Base-by-base conservation (phyloP, 306 rosid species). In the Cicer chorassanicum region DNA sequence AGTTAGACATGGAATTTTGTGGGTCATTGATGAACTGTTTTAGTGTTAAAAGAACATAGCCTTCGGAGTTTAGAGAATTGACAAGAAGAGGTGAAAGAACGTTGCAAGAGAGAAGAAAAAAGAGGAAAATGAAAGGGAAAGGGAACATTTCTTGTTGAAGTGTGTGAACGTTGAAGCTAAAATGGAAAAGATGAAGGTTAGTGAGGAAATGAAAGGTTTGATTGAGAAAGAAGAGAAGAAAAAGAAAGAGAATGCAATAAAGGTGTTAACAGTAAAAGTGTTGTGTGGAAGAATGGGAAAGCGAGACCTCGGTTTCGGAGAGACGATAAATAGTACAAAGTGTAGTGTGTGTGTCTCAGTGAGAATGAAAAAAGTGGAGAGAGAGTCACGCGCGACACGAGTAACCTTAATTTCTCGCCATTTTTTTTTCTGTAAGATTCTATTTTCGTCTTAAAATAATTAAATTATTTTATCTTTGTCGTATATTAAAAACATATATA, bases 11-110 rank as follows among this genome's bases (percentile, higher is more conserved):
- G 54, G 92, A 88, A 13, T 83, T 82, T 65, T 84, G 87, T 53
- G 99, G 93, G 88, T 94, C 99, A 12, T 70, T 42, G 42, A 92
- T 71, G 76, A 87, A 78, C 36, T 83, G 91, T 68, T 89, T 94
- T 36, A 94, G 88, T 4, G 92, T 75, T 73, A 90, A 82, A 56
- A 94, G 95, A 5, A 88, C 91, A 61, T 39, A 46, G 70, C 96
- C 97, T 76, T 94, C 97, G 7, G 72, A 83, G 75, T 89, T 94
- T 24, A 92, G 81, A 43, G 96, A 81, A 73, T 70, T 40, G 56
- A 80, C 91, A 3, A 76, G 73, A 10, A 76, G 77, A 10, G 82
- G 68, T 61, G 75, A 53, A 62, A 77, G 60, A 19, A 85, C 60
- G 85, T 74, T 84, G 82, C 70, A 90, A 75, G 80, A 80, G 59